A percentile compares a stretch with the other conserved stretches of the same genome.
Evolutionary conservation across 1,139 yeast genomes (phyloP).

Genomic region (Magnusiomyces ingens): DNA sequence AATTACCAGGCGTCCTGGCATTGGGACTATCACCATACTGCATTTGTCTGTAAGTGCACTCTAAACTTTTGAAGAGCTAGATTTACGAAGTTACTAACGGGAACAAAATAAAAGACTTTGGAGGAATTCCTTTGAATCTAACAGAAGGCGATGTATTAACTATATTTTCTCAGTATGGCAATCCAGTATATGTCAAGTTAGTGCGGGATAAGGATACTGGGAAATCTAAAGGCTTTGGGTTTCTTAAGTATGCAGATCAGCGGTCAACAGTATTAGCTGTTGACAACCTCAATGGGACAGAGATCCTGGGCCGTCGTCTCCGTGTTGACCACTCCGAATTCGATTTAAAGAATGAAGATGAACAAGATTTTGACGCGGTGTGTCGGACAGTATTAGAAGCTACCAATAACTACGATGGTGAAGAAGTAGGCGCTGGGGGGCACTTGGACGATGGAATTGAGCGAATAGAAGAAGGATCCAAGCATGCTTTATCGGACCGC

Average conservation of each 20-base stretch:
- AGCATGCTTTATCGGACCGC: conserved; percentile 14
- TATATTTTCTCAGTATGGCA: conserved; percentile 85
- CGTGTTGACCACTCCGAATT: conserved; percentile 75
- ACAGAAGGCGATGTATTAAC: conserved; percentile 69
- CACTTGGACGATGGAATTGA: neutral
- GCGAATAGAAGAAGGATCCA: neutral
- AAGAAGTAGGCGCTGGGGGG: conserved; percentile 5
- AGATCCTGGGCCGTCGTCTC: conserved; percentile 50
- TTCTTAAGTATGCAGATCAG: conserved; percentile 75
- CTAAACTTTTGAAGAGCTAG: too few relatives aligned
- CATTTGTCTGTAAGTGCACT: conserved; percentile 39
- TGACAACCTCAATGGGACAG: conserved; percentile 77
- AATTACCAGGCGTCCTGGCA: conserved; percentile 75
- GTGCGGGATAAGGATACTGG: conserved; percentile 66
- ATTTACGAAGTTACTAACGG: too few relatives aligned
- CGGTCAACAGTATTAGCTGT: conserved; percentile 78
- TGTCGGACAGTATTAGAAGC: conserved; percentile 1
- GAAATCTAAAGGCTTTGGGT: conserved; percentile 70
- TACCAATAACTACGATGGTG: conserved; percentile 3
- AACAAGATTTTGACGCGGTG: conserved; percentile 31
- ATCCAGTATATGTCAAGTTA: conserved; percentile 71
- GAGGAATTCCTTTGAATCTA: conserved; percentile 59
- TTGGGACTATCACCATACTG: conserved; percentile 68
- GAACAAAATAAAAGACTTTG: conserved; percentile 39
- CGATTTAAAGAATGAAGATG: conserved; percentile 46